A percentile compares a stretch with the other conserved stretches of the same genome.
Conservation (phyloP, 176 grass and related monocot genomes). For the Oryza glumipatula region DNA sequence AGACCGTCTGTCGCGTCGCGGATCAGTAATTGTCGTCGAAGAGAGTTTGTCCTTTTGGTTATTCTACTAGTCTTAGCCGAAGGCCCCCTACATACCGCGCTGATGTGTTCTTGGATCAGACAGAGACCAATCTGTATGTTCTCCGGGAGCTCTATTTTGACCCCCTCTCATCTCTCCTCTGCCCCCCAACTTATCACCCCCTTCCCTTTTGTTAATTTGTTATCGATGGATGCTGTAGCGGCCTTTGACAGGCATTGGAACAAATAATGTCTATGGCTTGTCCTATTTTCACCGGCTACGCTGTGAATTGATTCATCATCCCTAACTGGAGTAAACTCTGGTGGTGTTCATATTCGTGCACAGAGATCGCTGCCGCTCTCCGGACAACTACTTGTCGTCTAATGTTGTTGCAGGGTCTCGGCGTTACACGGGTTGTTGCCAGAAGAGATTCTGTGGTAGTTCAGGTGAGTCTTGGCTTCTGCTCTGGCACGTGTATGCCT, state of each 20-base stretch:
- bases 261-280: slow-evolving; percentile 44
- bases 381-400: too few species aligned
- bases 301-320: not conserved
- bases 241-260: slow-evolving; percentile 52
- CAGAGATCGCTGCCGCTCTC: not conserved
- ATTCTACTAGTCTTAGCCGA: slow-evolving; percentile 66
- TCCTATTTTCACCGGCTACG: not conserved
- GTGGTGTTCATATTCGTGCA: not conserved
- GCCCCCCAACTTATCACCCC: slow-evolving; percentile 13
- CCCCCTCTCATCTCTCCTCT: not conserved
- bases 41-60: slow-evolving; percentile 55
- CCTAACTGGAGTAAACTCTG: not conserved
- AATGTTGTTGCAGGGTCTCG: not conserved
- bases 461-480: not conserved
- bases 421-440: not conserved
- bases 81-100: slow-evolving; percentile 6
- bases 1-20: slow-evolving; percentile 36
- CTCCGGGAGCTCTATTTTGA: slow-evolving; percentile 33
- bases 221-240: slow-evolving; percentile 48
- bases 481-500: not conserved
- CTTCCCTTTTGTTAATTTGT: slow-evolving; percentile 22
- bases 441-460: not conserved
- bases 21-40: slow-evolving; percentile 60
- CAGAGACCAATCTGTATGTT: slow-evolving; percentile 48
- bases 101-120: slow-evolving; percentile 46